Percentiles rank a stretch among this genome's conserved stretches.
Conservation (phyloP, 139 green algal genomes). For the Nannochloris sp. region DNA sequence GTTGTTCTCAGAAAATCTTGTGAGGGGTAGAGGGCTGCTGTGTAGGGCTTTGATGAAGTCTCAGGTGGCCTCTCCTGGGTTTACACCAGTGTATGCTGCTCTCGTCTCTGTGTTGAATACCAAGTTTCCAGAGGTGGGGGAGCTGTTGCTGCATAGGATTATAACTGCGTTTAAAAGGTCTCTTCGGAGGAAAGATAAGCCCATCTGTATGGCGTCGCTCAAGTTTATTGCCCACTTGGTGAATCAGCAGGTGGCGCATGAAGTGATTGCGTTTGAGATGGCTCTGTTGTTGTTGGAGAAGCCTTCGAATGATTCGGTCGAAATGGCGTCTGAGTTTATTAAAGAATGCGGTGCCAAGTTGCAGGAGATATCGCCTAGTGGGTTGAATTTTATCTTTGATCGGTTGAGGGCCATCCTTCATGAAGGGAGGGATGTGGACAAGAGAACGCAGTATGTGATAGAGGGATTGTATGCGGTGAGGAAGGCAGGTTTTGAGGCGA, state of each 20-base stretch:
- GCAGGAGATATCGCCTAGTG: constrained; percentile 23
- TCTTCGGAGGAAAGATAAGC: constrained; percentile 95
- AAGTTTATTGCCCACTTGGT: constrained; percentile 90
- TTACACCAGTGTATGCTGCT: constrained; percentile 82
- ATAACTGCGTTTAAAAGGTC: constrained; percentile 83
- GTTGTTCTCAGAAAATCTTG: constrained; percentile 89
- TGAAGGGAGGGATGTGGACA: constrained; percentile 75
- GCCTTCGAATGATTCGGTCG: constrained; percentile 85
- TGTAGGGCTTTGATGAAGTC: constrained; percentile 86
- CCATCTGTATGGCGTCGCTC: constrained; percentile 64
- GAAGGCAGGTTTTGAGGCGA: constrained; percentile 70
- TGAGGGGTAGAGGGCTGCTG: constrained; percentile 81
- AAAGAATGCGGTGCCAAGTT: constrained; percentile 40
- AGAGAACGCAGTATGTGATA: constrained; percentile 87
- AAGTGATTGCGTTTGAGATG: constrained; percentile 87
- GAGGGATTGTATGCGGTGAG: constrained; percentile 85
- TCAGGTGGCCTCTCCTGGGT: constrained; percentile 81
- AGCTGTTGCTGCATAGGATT: constrained; percentile 61
- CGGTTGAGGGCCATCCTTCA: constrained; percentile 77
- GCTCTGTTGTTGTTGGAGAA: constrained; percentile 85
- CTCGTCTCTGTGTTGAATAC: constrained; percentile 94
- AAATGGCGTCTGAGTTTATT: constrained; percentile 71
- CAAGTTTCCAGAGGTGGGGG: constrained; percentile 84
- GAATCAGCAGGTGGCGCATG: constrained; percentile 85
- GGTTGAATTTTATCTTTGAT: constrained; percentile 70